A percentile compares a stretch with the other conserved stretches of the same genome.
Conservation (phyloP, 371 early-diverging fungal species). For the Rhizopus sp. region DNA sequence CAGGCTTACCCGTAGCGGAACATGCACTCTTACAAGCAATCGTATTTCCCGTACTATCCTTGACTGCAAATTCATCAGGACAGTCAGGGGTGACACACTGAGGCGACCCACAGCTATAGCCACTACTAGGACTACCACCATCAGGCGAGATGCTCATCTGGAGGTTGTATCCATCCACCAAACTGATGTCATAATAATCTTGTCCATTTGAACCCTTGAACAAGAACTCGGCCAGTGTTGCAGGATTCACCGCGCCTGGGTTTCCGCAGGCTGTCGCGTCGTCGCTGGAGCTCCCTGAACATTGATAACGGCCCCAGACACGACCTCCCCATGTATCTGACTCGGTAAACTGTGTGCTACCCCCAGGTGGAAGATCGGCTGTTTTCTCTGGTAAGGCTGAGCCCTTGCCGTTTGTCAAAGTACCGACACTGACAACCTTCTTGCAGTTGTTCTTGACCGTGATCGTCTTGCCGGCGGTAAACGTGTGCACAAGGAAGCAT, state of each 20-base stretch:
- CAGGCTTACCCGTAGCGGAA: conserved; percentile 21
- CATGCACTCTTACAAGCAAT: conserved; percentile 42
- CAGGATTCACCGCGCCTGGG: conserved; percentile 48
- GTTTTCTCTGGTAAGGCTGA: conserved; percentile 19
- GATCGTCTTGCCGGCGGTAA: conserved; percentile 23
- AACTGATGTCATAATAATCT: conserved; percentile 50
- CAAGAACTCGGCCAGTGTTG: conserved; percentile 52
- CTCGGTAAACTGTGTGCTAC: conserved; percentile 29
- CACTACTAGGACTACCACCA: conserved; percentile 12
- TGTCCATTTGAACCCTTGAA: conserved; percentile 40
- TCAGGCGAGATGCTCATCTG: conserved; percentile 32
- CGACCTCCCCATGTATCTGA: conserved; percentile 49
- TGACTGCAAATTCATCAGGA: conserved; percentile 33
- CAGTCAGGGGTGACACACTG: conserved; percentile 31
- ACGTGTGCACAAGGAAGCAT: neutral
- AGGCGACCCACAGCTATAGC: conserved; percentile 42
- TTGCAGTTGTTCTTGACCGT: conserved; percentile 35
- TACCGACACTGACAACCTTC: conserved; percentile 34
- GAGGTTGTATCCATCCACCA: conserved; percentile 51
- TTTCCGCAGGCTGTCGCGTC: conserved; percentile 24
- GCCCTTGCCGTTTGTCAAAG: conserved; percentile 40
- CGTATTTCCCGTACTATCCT: conserved; percentile 30
- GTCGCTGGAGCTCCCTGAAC: conserved; percentile 30
- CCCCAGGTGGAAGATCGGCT: conserved; percentile 39
- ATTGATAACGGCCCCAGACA: conserved; percentile 41